These are phyloP conservation scores for Primulina eburnea DNA, from an alignment of 257 asterid genomes.

Conservation along the genomic window DNA sequence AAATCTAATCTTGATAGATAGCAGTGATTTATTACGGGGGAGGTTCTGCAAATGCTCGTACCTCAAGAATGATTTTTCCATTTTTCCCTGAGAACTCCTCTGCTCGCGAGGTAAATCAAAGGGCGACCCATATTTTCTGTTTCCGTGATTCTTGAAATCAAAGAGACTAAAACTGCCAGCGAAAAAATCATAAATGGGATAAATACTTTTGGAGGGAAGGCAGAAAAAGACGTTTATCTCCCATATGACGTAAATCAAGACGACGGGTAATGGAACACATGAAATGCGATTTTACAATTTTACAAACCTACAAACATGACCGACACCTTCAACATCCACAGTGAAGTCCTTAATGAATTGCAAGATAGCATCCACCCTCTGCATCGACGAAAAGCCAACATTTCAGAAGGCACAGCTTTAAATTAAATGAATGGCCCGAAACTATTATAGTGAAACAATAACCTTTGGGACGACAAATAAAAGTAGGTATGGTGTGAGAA, in stretches of 20 bases:
- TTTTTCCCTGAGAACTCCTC: slow-evolving; percentile 97
- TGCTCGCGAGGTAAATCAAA: slow-evolving; percentile 43
- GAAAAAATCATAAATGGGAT: not conserved
- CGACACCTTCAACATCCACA: slow-evolving; percentile 83
- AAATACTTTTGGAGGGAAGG: not conserved
- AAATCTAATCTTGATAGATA: not conserved
- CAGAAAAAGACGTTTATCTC: not conserved
- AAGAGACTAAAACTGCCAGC: slow-evolving; percentile 78
- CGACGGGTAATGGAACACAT: slow-evolving; percentile 11
- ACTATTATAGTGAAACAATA: slow-evolving; percentile 15
- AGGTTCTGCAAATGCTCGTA: slow-evolving; percentile 24
- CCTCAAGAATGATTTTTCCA: slow-evolving; percentile 97
- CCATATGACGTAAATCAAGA: slow-evolving; percentile 14
- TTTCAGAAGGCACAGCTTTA: slow-evolving; percentile 15
- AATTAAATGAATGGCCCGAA: slow-evolving; percentile 1
- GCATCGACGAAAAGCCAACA: slow-evolving; percentile 30
- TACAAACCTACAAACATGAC: slow-evolving; percentile 81
- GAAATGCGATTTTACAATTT: not conserved
- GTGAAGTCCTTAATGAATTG: slow-evolving; percentile 85
- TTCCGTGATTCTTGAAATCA: slow-evolving; percentile 82
- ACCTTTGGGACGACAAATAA: slow-evolving; percentile 90
- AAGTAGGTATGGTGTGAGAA: slow-evolving; percentile 86
- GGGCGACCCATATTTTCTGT: slow-evolving; percentile 74
- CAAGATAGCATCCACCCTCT: slow-evolving; percentile 78
- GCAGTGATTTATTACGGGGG: not conserved